Evolutionary conservation across 1,284 basidiomycete genomes (phyloP).

Genomic region (Cutaneotrichosporon sp.): DNA sequence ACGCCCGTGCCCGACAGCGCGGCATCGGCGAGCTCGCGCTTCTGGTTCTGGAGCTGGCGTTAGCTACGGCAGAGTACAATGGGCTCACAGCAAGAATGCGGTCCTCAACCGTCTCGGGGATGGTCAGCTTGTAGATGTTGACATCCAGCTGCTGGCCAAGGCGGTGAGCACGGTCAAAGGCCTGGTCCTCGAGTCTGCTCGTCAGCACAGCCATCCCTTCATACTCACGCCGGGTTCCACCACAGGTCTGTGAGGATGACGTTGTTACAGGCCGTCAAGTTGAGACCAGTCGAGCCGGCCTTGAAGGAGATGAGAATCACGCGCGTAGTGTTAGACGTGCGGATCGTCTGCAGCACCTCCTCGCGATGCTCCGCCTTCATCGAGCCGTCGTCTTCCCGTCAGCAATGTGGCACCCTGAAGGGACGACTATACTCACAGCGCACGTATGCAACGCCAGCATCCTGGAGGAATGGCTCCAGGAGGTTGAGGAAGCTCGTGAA

Average conservation of each 20-base stretch:
- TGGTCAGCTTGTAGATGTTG: slow-evolving; percentile 89
- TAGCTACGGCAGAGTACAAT: slow-evolving; percentile 18
- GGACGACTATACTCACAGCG: slow-evolving; percentile 70
- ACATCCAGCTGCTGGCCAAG: slow-evolving; percentile 85
- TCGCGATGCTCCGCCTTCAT: slow-evolving; percentile 79
- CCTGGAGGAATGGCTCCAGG: slow-evolving; percentile 75
- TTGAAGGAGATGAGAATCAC: slow-evolving; percentile 97
- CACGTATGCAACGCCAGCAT: slow-evolving; percentile 68
- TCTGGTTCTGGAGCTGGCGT: slow-evolving; percentile 78
- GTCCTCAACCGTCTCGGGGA: slow-evolving; percentile 86
- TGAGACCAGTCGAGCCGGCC: slow-evolving; percentile 89
- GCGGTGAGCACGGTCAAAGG: slow-evolving; percentile 87
- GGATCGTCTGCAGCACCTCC: slow-evolving; percentile 71
- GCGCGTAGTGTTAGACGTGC: slow-evolving; percentile 60
- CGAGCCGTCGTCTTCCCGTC: slow-evolving; percentile 72
- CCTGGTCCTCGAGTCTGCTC: slow-evolving; percentile 70
- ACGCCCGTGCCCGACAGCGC: slow-evolving; percentile 85
- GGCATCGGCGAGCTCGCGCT: slow-evolving; percentile 78
- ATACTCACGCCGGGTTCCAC: slow-evolving; percentile 77
- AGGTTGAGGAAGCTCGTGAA: slow-evolving; percentile 90
- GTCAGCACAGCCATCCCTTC: background rate
- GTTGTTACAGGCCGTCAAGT: slow-evolving; percentile 91
- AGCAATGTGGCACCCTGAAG: background rate
- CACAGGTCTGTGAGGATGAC: slow-evolving; percentile 91
- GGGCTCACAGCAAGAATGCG: slow-evolving; percentile 51